Base-by-base conservation (phyloP, 2,329 filamentous ascomycete species). In the Didymella glomerata region DNA sequence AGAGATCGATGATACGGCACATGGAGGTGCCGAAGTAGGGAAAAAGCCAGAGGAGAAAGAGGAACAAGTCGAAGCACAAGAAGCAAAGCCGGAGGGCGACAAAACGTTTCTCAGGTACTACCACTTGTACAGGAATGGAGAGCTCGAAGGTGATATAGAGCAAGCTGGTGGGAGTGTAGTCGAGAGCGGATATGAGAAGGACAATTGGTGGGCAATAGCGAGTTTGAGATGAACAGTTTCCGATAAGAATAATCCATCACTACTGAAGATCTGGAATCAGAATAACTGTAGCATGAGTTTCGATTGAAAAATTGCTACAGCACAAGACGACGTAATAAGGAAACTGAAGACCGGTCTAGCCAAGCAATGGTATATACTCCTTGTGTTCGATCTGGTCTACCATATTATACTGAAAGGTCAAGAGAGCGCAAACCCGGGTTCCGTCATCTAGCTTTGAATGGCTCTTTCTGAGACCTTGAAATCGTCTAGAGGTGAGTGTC, bases 121-220 rank as follows among this genome's bases (percentile, higher is more conserved):
- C 76, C 95, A 99, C 78, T 82, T 99, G 25, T 99, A 97, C 78
- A 84, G 86, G 53, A 85, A 91, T 73, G 91, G 91, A 16, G 95
- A 99, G 80, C 82, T 99, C 58, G 93, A 97, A 74, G 84, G 86
- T 42, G 91, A 97, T 74, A 85, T 97, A 57, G 76, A 77, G 49
- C 83, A 84, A 16, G 93, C 90, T 20, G 93, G 93, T 18, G 95
- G 93, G 8, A 79, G 78, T 48, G 87, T 97, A 14, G 70, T 95
- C 24, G 88, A 91, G 65, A 87, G 87, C 60, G 95, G 95, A 32
- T 99, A 98, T 78, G 95, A 99, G 75, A 93, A 89, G 80, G 95
- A 98, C 75, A 99, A 99, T 79, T 98, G 95, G 95, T 99, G 94
- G 94, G 92, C 88, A 53, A 88, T 97, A 74, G 85, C 82, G 14